Base-by-base conservation (phyloP, 2,329 filamentous ascomycete species). In the Sporothrix variecibatus region DNA sequence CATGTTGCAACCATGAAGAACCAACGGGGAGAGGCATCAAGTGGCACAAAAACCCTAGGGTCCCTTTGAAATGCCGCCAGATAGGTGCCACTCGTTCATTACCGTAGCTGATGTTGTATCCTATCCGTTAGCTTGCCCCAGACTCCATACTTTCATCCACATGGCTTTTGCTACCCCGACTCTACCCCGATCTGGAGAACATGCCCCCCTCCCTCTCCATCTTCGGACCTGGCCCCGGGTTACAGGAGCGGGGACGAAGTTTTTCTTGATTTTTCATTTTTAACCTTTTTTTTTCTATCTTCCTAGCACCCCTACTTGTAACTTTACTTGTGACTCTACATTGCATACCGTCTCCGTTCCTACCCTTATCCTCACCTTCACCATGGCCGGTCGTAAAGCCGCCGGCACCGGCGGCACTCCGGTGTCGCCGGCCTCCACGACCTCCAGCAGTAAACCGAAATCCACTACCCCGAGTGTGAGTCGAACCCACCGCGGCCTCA, bases 401-500 rank as follows among this genome's bases (percentile, higher is more conserved):
- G n/a, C 6, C 34, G 51, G 51, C 20, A 9, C 34, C 34, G 31
- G 38, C 23, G 58, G 28, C 58, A 7, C 31, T 23, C 17, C 60
- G 60, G 34, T 31, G 31, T 64, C 60, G 60, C 60, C 60, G 3
- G 31, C 74, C 15, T 71, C 60, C 15, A 64, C 28, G 4, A 20
- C 72, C 9, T 23, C 71, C 31, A 38, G 49, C 65, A 73, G 53
- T 26, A 43, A n/a, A n/a, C n/a, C 62, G 9, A 9, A n/a, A 20
- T 65, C 34, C 2, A 43, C 60, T 1, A 12, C 60, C 20, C 11
- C 60, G 31, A 2, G 28, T 20, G n/a, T 23, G 43, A 70, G 51
- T 67, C 75, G 76, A 23, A 68, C 75, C 3, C 74, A 73, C 60
- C 72, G 76, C 67, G 77, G 77, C 26, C 73, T 78, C 20, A 78